phyloP scores from a whole-genome alignment of 768 basidiomycete species.

The Kwoniella bestiolae region DNA sequence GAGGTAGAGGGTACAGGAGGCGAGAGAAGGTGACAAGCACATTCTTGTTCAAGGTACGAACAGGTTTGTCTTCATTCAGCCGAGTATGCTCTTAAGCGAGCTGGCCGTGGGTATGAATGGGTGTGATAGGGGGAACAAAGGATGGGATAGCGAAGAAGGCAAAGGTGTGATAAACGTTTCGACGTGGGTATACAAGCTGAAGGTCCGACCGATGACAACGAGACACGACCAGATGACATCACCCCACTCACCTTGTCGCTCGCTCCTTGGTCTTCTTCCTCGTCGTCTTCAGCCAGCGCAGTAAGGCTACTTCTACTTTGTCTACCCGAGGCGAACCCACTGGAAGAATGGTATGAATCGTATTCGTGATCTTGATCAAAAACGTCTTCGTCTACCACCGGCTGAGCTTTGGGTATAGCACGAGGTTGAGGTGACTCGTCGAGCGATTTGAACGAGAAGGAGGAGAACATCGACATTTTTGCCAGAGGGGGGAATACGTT shows the following conservation, averaged over 20 bases:
- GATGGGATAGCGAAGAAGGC: background rate
- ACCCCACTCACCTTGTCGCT: constrained; percentile 6
- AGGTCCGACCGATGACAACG: background rate
- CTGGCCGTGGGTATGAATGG: background rate
- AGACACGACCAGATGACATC: background rate
- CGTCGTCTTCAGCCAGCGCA: constrained; percentile 21
- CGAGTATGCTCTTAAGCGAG: background rate
- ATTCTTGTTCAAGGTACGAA: background rate
- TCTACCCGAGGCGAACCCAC: constrained; percentile 13
- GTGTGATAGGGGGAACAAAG: background rate
- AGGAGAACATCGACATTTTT: constrained; percentile 34
- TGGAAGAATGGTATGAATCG: constrained; percentile 11
- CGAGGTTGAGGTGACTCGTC: constrained; percentile 17
- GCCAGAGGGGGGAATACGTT: background rate
- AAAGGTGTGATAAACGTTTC: background rate
- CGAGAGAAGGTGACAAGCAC: background rate
- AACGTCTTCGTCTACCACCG: constrained; percentile 14
- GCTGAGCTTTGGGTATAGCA: background rate
- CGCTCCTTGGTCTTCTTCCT: constrained; percentile 10
- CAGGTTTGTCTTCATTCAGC: background rate
- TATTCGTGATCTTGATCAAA: constrained; percentile 8
- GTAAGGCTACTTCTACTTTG: constrained; percentile 18
- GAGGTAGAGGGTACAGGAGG: background rate
- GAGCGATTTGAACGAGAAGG: constrained; percentile 33
- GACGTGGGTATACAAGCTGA: background rate